A percentile compares a stretch with the other conserved stretches of the same genome.
These are phyloP conservation scores for Stropharia rugosoannulata DNA, from an alignment of 768 basidiomycete species.

Conservation along the genomic window DNA sequence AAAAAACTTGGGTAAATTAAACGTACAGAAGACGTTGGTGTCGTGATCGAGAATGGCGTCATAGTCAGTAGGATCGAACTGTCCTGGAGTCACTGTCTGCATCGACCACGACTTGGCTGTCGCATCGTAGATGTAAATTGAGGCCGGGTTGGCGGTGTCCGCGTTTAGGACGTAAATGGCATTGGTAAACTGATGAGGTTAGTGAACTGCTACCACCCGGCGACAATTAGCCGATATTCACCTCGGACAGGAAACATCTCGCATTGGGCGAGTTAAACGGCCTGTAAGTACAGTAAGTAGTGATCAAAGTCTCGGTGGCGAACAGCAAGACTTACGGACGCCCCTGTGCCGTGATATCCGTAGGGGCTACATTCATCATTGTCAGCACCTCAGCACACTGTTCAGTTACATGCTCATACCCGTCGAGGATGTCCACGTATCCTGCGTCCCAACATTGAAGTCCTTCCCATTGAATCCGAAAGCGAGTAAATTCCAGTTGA, in stretches of 20 bases:
- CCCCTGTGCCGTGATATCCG: constrained; percentile 71
- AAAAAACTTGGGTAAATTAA: background rate
- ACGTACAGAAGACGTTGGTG: constrained; percentile 84
- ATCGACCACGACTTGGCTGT: constrained; percentile 73
- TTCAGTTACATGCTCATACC: constrained; percentile 38
- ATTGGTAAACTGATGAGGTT: constrained; percentile 63
- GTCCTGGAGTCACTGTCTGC: constrained; percentile 54
- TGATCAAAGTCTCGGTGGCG: background rate
- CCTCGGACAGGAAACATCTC: constrained; percentile 75
- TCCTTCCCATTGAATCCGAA: constrained; percentile 86
- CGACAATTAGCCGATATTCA: constrained; percentile 21
- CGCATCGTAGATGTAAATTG: constrained; percentile 82
- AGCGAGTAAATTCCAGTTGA: constrained; percentile 79
- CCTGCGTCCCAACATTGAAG: constrained; percentile 73
- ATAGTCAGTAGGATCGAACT: constrained; percentile 64
- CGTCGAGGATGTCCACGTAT: constrained; percentile 52
- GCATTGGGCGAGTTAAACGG: constrained; percentile 64
- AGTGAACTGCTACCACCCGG: background rate
- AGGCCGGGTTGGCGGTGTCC: constrained; percentile 65
- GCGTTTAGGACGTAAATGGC: constrained; percentile 84
- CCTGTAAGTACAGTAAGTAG: constrained; percentile 29
- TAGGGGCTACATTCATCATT: constrained; percentile 30
- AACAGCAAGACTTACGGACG: constrained; percentile 60
- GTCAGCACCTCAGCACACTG: background rate
- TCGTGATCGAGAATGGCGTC: constrained; percentile 88